A percentile compares a stretch with the other conserved stretches of the same genome.
Conservation (phyloP, 2,329 filamentous ascomycete species). For the Trichoderma hamatum region DNA sequence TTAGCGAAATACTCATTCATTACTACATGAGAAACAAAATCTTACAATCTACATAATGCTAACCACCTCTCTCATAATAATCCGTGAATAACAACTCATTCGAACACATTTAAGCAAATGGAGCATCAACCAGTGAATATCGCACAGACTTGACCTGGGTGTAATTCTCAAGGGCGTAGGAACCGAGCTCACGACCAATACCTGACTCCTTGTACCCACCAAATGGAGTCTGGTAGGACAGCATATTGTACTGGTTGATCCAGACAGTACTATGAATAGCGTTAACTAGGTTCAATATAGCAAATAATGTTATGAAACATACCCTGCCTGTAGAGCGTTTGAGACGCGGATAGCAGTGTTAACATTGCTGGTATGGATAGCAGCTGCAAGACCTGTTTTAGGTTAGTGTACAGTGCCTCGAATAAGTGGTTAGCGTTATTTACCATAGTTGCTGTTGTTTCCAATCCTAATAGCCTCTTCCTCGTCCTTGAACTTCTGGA, state of each 20-base stretch:
- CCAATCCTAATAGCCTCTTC: constrained; percentile 53
- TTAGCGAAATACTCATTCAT: too few species aligned
- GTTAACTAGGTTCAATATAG: not conserved
- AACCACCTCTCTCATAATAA: not conserved
- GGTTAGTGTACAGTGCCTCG: not conserved
- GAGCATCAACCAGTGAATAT: not conserved
- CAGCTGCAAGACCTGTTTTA: not conserved
- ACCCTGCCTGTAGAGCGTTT: not conserved
- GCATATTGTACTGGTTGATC: constrained; percentile 50
- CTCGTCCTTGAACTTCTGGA: constrained; percentile 49
- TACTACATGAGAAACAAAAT: not conserved
- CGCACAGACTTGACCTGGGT: not conserved
- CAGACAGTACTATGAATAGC: constrained; percentile 61
- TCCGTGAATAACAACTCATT: not conserved
- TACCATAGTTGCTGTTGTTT: constrained; percentile 51
- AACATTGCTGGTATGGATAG: not conserved
- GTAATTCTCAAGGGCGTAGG: not conserved
- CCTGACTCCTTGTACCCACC: constrained; percentile 41
- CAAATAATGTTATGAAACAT: not conserved
- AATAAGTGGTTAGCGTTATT: not conserved
- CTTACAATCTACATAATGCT: not conserved
- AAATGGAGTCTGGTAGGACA: constrained; percentile 37
- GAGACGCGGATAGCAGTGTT: not conserved
- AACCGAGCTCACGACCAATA: constrained; percentile 38
- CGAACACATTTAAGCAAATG: not conserved